Percentiles rank a stretch among this genome's conserved stretches.
Evolutionary conservation across 257 asterid species (phyloP).

Genomic region (Schizonepeta tenuifolia): DNA sequence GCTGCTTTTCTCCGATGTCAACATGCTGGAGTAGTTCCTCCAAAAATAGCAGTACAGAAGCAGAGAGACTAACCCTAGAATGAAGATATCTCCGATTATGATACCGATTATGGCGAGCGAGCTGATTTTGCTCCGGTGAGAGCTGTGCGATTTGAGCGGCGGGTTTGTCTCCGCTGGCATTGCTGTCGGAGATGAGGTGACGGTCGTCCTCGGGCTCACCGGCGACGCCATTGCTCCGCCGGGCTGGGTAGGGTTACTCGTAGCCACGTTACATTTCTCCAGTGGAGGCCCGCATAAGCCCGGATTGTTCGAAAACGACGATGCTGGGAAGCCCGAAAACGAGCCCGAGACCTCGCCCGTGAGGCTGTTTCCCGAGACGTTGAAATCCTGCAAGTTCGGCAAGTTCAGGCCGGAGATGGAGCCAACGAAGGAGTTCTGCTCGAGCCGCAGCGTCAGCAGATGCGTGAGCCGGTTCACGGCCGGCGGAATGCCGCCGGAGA

Average conservation of each 20-base stretch:
- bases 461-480: conserved; percentile 51
- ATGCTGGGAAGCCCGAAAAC: conserved; percentile 59
- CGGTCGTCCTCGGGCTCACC: conserved; percentile 44
- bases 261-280: conserved; percentile 40
- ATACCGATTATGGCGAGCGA: conserved; percentile 58
- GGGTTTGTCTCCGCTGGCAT: conserved; percentile 52
- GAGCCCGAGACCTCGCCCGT: conserved; percentile 59
- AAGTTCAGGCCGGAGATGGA: conserved; percentile 54
- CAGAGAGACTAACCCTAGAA: conserved; percentile 53
- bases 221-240: conserved; percentile 77
- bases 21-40: conserved; percentile 42
- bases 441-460: conserved; percentile 66
- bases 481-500: conserved; percentile 61
- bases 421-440: conserved; percentile 65
- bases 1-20: conserved; percentile 37
- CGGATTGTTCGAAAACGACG: conserved; percentile 56
- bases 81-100: conserved; percentile 67
- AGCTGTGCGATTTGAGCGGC: conserved; percentile 40
- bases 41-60: conserved; percentile 74
- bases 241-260: conserved; percentile 52
- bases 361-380: conserved; percentile 66
- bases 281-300: conserved; percentile 76
- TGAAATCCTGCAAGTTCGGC: conserved; percentile 69
- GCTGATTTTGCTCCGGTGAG: conserved; percentile 52
- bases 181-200: conserved; percentile 66